phyloP scores from a whole-genome alignment of 2,329 filamentous ascomycete genomes.

The Rutstroemia sp. region DNA sequence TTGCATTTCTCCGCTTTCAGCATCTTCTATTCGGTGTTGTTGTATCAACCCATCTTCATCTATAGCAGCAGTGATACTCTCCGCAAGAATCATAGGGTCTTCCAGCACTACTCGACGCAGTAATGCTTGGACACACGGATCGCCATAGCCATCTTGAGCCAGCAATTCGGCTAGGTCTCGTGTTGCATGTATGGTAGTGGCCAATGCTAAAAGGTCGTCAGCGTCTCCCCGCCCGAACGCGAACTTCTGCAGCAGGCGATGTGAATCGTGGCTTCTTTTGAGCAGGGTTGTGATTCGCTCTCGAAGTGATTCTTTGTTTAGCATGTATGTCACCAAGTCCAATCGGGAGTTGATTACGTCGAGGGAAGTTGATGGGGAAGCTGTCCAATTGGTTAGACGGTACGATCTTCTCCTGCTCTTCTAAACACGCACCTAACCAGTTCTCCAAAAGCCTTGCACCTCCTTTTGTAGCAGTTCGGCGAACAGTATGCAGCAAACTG shows the following conservation, averaged over 20 bases:
- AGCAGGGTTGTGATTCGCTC: slow-evolving; percentile 64
- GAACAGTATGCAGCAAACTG: slow-evolving; percentile 82
- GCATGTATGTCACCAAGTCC: slow-evolving; percentile 72
- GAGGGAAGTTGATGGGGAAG: slow-evolving; percentile 81
- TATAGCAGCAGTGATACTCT: slow-evolving; percentile 67
- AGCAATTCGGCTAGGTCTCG: slow-evolving; percentile 53
- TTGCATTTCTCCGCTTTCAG: slow-evolving; percentile 62
- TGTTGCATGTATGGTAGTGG: slow-evolving; percentile 71
- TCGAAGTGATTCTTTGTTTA: slow-evolving; percentile 58
- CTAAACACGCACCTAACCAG: slow-evolving; percentile 57
- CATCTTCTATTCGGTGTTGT: slow-evolving; percentile 70
- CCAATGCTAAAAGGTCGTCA: slow-evolving; percentile 80
- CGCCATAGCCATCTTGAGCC: slow-evolving; percentile 14
- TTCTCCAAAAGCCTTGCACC: slow-evolving; percentile 77
- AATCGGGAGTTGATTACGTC: slow-evolving; percentile 70
- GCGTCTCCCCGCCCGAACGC: slow-evolving; percentile 85
- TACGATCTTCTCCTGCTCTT: not conserved
- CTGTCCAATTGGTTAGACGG: slow-evolving; percentile 29
- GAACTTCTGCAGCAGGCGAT: slow-evolving; percentile 89
- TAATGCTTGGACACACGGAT: slow-evolving; percentile 38
- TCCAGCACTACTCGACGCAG: slow-evolving; percentile 56
- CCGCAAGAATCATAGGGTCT: slow-evolving; percentile 60
- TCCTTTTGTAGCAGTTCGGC: slow-evolving; percentile 84
- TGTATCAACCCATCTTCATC: slow-evolving; percentile 87
- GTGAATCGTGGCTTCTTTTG: slow-evolving; percentile 72